Base-by-base conservation (phyloP, 2,329 filamentous ascomycete genomes). In the Fusarium chaquense region DNA sequence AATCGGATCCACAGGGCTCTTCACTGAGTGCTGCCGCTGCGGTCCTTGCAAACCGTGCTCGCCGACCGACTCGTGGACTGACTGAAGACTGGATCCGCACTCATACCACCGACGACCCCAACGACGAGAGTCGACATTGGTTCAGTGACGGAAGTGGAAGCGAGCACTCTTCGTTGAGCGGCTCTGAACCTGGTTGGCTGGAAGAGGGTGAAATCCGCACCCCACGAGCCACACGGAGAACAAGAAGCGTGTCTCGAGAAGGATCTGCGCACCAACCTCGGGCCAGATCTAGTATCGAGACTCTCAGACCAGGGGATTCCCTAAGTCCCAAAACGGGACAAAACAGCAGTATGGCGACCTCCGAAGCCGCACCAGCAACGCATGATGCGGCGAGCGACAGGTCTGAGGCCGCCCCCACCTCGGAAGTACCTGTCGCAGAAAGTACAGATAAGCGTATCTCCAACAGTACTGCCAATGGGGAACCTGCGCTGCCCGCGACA, bases 11-110 rank as follows among this genome's bases (percentile, higher is more conserved):
- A 26, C 76, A 75, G 54, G 65, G 56, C 40, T 62, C 76, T 41
- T 69, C 78, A 65, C 58, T 83, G 54, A 88, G 82, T 73, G 88
- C 87, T 26, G 86, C 87, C 11, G 88, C 88, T 30, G 86, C 87
- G 12, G 87, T 90, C 26, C 85, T 91, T 66, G 87, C 87, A 49
- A 90, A 90, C 73, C 85, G 89, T 70, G 89, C 84, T 50, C 81
- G 89, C 75, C 82, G 89, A 76, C 83, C 86, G 58, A 82, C 84
- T 18, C 83, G 84, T 70, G 89, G 90, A 62, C 86, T 94, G 56
- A 93, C 91, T 0, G 91, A 94, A 78, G 91, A 94, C 82, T 95
- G 93, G 93, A 93, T 96, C 71, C 91, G 92, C 65, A 91, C 93
- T 66, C 93, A 94, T 76, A 90, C 93, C n/a, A 87, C 90, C n/a